These are phyloP conservation scores for Paramecium pentaurelia DNA, from an alignment of 73 alveolate species.

Conservation along the genomic window DNA sequence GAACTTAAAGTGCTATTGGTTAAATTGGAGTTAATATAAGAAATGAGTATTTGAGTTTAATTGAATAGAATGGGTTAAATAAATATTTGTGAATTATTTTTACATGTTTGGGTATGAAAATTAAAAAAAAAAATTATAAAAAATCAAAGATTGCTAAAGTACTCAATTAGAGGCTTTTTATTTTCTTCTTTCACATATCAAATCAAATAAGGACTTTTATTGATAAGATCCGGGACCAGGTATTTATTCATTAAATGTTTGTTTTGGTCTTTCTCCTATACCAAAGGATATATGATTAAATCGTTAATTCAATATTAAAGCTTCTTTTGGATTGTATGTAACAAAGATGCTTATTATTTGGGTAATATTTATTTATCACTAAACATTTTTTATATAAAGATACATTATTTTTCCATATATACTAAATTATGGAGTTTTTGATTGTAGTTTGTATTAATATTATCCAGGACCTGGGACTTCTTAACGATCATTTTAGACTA, in stretches of 20 bases:
- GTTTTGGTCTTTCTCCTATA: slow-evolving; percentile 4
- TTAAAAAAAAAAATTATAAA: background rate
- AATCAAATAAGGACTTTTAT: background rate
- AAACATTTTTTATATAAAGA: background rate
- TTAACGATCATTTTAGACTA: background rate
- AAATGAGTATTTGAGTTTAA: background rate
- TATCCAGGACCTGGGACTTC: slow-evolving; percentile 14
- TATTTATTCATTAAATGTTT: background rate
- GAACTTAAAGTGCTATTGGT: slow-evolving; percentile 52
- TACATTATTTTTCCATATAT: background rate
- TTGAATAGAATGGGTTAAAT: background rate
- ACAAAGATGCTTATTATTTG: background rate
- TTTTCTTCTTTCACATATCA: background rate
- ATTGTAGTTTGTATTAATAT: background rate
- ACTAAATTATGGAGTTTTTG: slow-evolving; percentile 8
- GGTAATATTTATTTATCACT: background rate
- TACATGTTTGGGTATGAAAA: background rate
- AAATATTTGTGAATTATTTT: slow-evolving; percentile 28
- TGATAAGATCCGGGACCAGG: slow-evolving; percentile 38
- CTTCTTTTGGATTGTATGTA: slow-evolving; percentile 20
- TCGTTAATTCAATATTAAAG: background rate
- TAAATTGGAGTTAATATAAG: slow-evolving; percentile 23
- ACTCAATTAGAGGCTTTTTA: background rate
- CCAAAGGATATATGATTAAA: slow-evolving; percentile 1
- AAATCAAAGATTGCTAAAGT: background rate